phyloP scores from a whole-genome alignment of 2,329 filamentous ascomycete species.

The Trichoderma atrobrunneum region DNA sequence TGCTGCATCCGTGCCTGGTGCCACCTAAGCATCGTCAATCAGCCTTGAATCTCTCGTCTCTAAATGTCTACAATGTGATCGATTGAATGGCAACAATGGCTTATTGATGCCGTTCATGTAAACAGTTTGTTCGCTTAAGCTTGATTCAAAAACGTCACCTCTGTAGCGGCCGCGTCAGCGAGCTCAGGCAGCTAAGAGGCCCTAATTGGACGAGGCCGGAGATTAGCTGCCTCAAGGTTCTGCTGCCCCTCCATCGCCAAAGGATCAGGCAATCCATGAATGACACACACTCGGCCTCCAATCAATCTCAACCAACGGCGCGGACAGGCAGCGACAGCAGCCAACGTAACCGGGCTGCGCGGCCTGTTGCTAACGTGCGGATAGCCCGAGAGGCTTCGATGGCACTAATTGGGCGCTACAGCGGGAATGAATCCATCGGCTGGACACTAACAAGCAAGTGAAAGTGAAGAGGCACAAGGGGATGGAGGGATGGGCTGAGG shows the following conservation, averaged over 20 bases:
- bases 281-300: not conserved
- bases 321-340: slow-evolving; percentile 1
- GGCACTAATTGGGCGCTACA: not conserved
- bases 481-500: not conserved
- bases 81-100: not conserved
- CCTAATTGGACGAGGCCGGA: not conserved
- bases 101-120: not conserved
- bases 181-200: not conserved
- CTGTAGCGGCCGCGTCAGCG: slow-evolving; percentile 9
- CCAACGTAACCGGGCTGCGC: slow-evolving; percentile 12
- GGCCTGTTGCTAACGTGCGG: not conserved
- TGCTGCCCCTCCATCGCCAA: not conserved
- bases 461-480: not conserved
- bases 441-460: not conserved
- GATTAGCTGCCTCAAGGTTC: not conserved
- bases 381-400: not conserved
- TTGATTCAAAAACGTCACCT: not conserved
- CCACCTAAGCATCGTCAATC: not conserved
- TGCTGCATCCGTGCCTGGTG: not conserved
- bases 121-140: not conserved
- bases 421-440: not conserved
- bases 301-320: not conserved
- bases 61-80: not conserved
- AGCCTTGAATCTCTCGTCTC: not conserved
- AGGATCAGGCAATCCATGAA: not conserved